Evolutionary conservation across 306 rosid species (phyloP), one percentile per base, ranked within the genome.

Genomic region (Prunus campanulata): DNA sequence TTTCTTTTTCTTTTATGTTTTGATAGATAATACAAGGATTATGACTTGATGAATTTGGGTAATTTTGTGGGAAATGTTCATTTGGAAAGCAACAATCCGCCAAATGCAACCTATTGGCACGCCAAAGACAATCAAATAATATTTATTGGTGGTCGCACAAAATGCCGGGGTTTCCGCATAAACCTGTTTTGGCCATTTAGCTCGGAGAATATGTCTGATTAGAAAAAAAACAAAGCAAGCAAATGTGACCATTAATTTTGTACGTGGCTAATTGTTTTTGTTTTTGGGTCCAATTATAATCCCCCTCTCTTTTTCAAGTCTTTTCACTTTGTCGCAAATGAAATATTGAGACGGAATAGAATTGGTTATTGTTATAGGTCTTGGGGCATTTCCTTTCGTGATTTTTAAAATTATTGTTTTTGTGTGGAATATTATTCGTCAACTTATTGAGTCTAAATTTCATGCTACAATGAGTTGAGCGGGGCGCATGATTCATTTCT

Each of bases 41-140:
- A 65, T n/a, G 60, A 71, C 27, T 52, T 10, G 4, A 15, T 46
- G 50, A 54, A n/a, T n/a, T 57, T 6, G 7, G 19, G 11, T 72
- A 50, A 4, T 16, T 69, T 61, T 14, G n/a, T 27, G 62, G 60
- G 67, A 30, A 8, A 18, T 8, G 42, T 66, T 67, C 75, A 18
- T 66, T 77, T 67, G 49, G 70, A 74, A 68, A 68, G 74, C 76
- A 74, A 74, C 66, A 74, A 35, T 56, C 13, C 57, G 22, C 55
- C 44, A 29, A 51, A 71, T 55, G 52, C 66, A 71, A 20, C 1
- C 20, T 12, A 68, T 50, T n/a, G 14, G 22, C 18, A 39, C 20
- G 0, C 51, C 14, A 11, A 16, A 52, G 4, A 0, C 15, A 15
- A 14, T 5, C 2, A 52, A 5, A 48, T 20, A 24, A 48, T 46